phyloP scores from a whole-genome alignment of 1,284 basidiomycete genomes.

The Cutaneotrichosporon arboriforme region DNA sequence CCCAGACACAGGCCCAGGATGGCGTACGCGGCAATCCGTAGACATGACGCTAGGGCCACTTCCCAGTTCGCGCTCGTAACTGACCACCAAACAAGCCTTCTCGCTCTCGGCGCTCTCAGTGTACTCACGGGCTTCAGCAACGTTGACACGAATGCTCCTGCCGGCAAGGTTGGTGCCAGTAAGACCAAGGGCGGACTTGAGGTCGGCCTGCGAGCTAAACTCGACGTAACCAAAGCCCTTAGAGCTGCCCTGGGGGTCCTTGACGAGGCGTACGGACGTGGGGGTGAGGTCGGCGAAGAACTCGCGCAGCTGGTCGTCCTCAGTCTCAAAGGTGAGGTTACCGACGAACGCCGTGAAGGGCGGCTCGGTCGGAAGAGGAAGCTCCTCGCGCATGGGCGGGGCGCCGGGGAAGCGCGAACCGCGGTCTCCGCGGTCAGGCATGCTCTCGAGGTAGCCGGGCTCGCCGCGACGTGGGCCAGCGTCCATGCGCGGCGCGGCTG shows the following conservation, averaged over 20 bases:
- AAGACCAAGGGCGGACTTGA: slow-evolving; percentile 73
- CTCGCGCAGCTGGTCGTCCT: slow-evolving; percentile 71
- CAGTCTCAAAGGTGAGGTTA: slow-evolving; percentile 89
- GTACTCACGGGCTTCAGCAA: slow-evolving; percentile 86
- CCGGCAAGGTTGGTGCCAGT: slow-evolving; percentile 62
- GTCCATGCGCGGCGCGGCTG: slow-evolving; percentile 46
- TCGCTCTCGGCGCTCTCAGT: not conserved
- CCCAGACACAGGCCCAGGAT: too few relatives aligned
- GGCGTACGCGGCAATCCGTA: too few relatives aligned
- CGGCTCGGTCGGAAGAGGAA: slow-evolving; percentile 88
- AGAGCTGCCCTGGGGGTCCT: slow-evolving; percentile 80
- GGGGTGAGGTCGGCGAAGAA: slow-evolving; percentile 66
- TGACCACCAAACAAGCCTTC: too few relatives aligned
- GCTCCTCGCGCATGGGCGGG: slow-evolving; percentile 70
- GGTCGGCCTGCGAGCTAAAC: slow-evolving; percentile 72
- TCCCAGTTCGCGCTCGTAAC: too few relatives aligned
- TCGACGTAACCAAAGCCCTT: slow-evolving; percentile 99
- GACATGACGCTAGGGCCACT: too few relatives aligned
- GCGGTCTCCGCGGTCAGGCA: slow-evolving; percentile 40
- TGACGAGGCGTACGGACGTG: slow-evolving; percentile 86
- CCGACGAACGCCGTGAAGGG: slow-evolving; percentile 96
- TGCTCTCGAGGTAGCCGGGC: slow-evolving; percentile 47
- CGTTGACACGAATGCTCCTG: slow-evolving; percentile 79
- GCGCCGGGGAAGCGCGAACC: slow-evolving; percentile 28
- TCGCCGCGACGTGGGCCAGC: slow-evolving; percentile 45